Conservation (phyloP, 257 asterid genomes). For the Rehmannia glutinosa region DNA sequence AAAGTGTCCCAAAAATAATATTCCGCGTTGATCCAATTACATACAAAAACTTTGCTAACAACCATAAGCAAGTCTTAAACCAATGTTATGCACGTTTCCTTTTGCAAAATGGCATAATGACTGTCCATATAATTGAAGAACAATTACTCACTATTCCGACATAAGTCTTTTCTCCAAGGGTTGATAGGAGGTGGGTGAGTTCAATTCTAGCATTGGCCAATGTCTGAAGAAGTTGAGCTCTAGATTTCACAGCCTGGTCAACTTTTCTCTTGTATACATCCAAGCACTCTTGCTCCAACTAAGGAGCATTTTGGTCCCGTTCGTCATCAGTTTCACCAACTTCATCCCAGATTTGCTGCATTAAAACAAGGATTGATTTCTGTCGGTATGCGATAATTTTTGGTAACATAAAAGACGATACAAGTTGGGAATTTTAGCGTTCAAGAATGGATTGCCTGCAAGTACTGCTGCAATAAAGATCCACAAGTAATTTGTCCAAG, state of each 20-base stretch:
- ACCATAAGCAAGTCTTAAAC: background rate
- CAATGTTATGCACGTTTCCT: background rate
- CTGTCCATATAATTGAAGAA: constrained; percentile 2
- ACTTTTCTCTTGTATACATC: constrained; percentile 91
- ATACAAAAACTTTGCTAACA: background rate
- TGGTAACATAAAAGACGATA: constrained; percentile 1
- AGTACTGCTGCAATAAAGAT: constrained; percentile 71
- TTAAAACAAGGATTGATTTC: constrained; percentile 8
- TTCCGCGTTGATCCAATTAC: no score
- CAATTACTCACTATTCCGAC: constrained; percentile 59
- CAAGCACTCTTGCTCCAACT: constrained; percentile 88
- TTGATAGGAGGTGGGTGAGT: constrained; percentile 75
- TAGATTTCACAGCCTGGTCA: constrained; percentile 87
- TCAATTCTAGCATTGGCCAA: constrained; percentile 89
- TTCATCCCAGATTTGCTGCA: constrained; percentile 96
- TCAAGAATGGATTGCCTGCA: constrained; percentile 52
- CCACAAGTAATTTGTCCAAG: constrained; percentile 70
- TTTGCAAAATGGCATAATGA: background rate
- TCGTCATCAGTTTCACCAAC: constrained; percentile 94
- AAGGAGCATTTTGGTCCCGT: constrained; percentile 80
- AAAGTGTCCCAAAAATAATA: no score
- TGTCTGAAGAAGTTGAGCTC: constrained; percentile 79
- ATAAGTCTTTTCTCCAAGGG: constrained; percentile 82
- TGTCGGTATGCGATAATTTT: constrained; percentile 1
- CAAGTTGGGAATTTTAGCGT: background rate